Conservation (phyloP, 1,284 basidiomycete species). For the Apiotrichum domesticum region DNA sequence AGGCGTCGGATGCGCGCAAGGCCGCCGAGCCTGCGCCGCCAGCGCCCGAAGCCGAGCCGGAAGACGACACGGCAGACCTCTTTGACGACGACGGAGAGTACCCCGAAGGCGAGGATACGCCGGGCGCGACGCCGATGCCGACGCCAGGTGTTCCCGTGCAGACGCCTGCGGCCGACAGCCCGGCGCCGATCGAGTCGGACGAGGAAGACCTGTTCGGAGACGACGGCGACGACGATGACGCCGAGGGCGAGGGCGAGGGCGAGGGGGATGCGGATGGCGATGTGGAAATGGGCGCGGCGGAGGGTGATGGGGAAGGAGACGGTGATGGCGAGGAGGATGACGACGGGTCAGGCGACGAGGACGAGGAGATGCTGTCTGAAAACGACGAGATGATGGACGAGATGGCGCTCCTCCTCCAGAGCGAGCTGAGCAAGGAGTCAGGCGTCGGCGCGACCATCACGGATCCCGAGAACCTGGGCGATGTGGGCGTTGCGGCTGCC, state of each 20-base stretch:
- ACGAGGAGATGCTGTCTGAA: constrained; percentile 4
- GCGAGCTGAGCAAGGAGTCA: constrained; percentile 37
- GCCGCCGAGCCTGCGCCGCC: background rate
- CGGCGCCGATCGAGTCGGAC: constrained; percentile 8
- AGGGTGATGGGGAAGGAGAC: background rate
- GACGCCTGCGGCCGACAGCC: constrained; percentile 8
- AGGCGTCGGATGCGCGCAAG: constrained; percentile 10
- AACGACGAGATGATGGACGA: constrained; percentile 35
- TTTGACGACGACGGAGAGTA: constrained; percentile 22
- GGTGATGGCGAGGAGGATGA: constrained; percentile 1
- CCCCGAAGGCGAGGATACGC: constrained; percentile 28
- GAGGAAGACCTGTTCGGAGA: constrained; percentile 33
- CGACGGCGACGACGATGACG: constrained; percentile 17
- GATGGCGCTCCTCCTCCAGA: constrained; percentile 34
- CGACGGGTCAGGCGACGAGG: constrained; percentile 17
- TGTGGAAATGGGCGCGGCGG: constrained; percentile 1
- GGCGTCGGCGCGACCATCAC: constrained; percentile 3
- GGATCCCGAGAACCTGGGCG: background rate
- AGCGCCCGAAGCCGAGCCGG: constrained; percentile 13
- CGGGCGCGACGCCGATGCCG: constrained; percentile 19
- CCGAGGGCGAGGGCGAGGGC: no score
- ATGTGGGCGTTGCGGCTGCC: constrained; percentile 5
- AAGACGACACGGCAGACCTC: constrained; percentile 27
- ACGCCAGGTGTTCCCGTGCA: constrained; percentile 15
- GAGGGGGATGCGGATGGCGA: no score